A percentile compares a stretch with the other conserved stretches of the same genome.
phyloP scores from a whole-genome alignment of 2,329 filamentous ascomycete species.

The Penicillium thymicola region DNA sequence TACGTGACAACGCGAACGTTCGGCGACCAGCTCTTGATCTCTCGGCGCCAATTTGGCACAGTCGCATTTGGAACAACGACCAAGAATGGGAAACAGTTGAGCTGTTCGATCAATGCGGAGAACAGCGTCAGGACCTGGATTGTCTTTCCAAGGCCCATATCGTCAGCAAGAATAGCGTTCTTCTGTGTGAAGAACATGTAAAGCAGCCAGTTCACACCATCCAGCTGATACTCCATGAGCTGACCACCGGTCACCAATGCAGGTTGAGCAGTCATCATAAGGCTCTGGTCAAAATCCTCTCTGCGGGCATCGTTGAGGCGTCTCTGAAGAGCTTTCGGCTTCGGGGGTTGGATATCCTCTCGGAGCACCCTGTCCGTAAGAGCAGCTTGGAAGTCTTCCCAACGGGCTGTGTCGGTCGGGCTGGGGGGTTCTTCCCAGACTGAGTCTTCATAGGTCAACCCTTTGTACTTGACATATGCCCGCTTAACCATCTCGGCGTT shows the following conservation, averaged over 20 bases:
- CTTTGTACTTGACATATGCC: constrained; percentile 87
- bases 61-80: constrained; percentile 93
- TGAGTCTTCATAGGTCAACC: constrained; percentile 81
- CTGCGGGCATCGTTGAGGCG: constrained; percentile 67
- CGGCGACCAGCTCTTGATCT: constrained; percentile 92
- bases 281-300: constrained; percentile 61
- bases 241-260: constrained; percentile 69
- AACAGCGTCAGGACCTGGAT: constrained; percentile 87
- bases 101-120: constrained; percentile 66
- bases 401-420: constrained; percentile 59
- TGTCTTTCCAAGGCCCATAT: constrained; percentile 98
- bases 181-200: constrained; percentile 79
- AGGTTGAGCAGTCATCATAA: constrained; percentile 71
- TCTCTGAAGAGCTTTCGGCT: constrained; percentile 56
- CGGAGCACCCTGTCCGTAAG: constrained; percentile 85
- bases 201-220: constrained; percentile 92
- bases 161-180: constrained; percentile 90
- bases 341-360: constrained; percentile 65
- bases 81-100: constrained; percentile 83
- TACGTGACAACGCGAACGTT: constrained; percentile 85
- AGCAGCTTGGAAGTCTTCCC: constrained; percentile 74
- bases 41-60: constrained; percentile 94
- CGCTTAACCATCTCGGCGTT: constrained; percentile 70
- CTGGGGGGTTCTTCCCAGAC: constrained; percentile 84
- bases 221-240: constrained; percentile 89